phyloP scores from a whole-genome alignment of 371 early-diverging fungal genomes.

The Quaeritorhiza haematococci region DNA sequence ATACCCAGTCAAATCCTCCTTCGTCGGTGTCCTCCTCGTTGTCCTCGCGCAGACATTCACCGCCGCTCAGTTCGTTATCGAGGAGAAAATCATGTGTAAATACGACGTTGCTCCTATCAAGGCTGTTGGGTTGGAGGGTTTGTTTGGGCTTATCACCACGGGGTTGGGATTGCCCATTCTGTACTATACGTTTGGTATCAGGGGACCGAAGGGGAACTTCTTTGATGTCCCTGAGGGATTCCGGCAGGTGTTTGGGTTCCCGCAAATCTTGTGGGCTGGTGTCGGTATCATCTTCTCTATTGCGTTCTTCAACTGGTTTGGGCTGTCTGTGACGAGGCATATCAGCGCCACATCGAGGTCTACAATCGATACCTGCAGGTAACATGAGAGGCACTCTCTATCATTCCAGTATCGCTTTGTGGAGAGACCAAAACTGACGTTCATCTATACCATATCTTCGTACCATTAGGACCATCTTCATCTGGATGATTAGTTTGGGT shows the following conservation, averaged over 20 bases:
- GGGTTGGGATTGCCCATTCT: slow-evolving; percentile 68
- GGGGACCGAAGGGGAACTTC: slow-evolving; percentile 55
- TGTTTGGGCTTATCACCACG: slow-evolving; percentile 78
- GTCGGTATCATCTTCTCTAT: slow-evolving; percentile 81
- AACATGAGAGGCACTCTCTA: neutral
- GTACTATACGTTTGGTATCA: slow-evolving; percentile 61
- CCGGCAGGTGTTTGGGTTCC: slow-evolving; percentile 62
- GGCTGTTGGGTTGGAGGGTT: slow-evolving; percentile 90
- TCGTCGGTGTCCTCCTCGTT: slow-evolving; percentile 74
- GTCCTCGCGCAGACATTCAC: slow-evolving; percentile 88
- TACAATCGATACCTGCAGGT: slow-evolving; percentile 91
- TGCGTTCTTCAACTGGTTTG: slow-evolving; percentile 92
- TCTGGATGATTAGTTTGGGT: slow-evolving; percentile 84
- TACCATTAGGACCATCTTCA: slow-evolving; percentile 68
- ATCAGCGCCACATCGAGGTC: slow-evolving; percentile 85
- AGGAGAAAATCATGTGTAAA: slow-evolving; percentile 81
- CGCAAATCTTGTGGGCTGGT: slow-evolving; percentile 67
- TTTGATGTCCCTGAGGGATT: slow-evolving; percentile 78
- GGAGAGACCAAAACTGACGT: too few relatives aligned
- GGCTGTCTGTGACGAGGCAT: slow-evolving; percentile 79
- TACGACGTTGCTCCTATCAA: slow-evolving; percentile 79
- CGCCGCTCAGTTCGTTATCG: slow-evolving; percentile 89
- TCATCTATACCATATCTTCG: neutral
- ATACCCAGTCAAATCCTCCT: slow-evolving; percentile 12
- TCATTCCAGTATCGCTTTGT: neutral